Evolutionary conservation across 1,284 basidiomycete genomes (phyloP), one percentile per base, ranked within the genome.

Genomic region (Trichosporon inkin): DNA sequence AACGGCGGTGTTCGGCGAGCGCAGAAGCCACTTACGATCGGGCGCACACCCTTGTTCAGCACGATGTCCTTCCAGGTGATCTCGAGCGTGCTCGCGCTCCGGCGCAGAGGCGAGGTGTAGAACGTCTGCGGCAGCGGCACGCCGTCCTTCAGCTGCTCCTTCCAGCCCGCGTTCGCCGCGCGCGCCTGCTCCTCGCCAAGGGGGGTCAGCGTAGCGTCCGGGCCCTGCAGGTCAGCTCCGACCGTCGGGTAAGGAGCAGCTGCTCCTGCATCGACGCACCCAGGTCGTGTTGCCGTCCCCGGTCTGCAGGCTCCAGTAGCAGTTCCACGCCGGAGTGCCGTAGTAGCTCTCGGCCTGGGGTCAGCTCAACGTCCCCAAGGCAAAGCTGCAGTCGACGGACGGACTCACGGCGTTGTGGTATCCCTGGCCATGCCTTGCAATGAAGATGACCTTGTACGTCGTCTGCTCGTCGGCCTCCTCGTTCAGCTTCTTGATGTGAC

Each of bases 391-490:
- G 8, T 1, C 41, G 22, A 28, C 24, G n/a, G n/a, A 1, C 13
- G 6, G 16, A 44, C 54, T 8, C 41, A 61, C 62, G 36, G 64
- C 51, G 44, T 66, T 67, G 55, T 65, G 75, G 38, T 64, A 74
- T 0, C 78, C 78, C 67, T 79, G 63, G 1, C 78, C 78, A 52
- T 79, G 78, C 35, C 78, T 62, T 14, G 73, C 75, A n/a, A 77
- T 53, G 63, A 64, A 79, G 35, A 79, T 52, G 13, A 79, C 65
- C 63, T 76, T 77, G 68, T 76, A 76, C 8, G 62, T 57, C 17
- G 73, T 76, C 17, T 64, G 36, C 3, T 53, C 52, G 44, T 73
- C 71, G 4, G 69, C 65, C 1, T 65, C 38, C 0, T 38, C 22
- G 61, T 77, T 74, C 10, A 77, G 63, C 24, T 60, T 35, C 11